Percentiles rank a stretch among this genome's conserved stretches.
These are phyloP conservation scores for Paramecium caudatum DNA, from an alignment of 73 alveolate genomes.

Conservation along the genomic window DNA sequence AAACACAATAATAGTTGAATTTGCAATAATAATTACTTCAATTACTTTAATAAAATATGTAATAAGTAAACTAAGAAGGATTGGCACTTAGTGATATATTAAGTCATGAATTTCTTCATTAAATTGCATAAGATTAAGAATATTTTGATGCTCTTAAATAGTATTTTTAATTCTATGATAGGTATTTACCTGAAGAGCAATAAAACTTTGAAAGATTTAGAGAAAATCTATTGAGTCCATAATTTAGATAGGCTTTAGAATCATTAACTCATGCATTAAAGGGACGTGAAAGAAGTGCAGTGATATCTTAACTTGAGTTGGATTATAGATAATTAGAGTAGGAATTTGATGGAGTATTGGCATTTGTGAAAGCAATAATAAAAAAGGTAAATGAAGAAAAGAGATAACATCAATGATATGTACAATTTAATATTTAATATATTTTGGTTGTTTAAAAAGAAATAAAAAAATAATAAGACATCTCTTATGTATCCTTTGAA, in stretches of 20 bases:
- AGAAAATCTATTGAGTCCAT: conserved; percentile 37
- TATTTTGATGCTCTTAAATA: background rate
- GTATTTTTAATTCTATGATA: background rate
- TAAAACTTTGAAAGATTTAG: background rate
- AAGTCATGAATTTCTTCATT: conserved; percentile 1
- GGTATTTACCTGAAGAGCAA: conserved; percentile 25
- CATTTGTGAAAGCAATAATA: conserved; percentile 32
- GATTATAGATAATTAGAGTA: background rate
- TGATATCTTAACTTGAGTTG: background rate
- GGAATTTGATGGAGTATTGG: conserved; percentile 48
- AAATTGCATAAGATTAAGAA: conserved; percentile 43
- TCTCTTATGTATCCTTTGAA: conserved; percentile 43
- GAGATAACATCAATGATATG: background rate
- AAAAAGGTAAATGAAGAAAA: background rate
- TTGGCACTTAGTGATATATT: conserved; percentile 12
- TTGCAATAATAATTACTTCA: background rate
- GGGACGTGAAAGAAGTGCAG: conserved; percentile 35
- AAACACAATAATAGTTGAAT: background rate
- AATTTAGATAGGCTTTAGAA: conserved; percentile 55
- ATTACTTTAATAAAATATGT: background rate
- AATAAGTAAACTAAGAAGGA: background rate
- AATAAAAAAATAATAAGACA: conserved; percentile 15
- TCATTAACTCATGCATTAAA: conserved; percentile 47
- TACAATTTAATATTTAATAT: too few species aligned
- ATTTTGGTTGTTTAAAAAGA: too few species aligned